Conservation (phyloP, 1,139 yeast species). For the Yarrowia galli region DNA sequence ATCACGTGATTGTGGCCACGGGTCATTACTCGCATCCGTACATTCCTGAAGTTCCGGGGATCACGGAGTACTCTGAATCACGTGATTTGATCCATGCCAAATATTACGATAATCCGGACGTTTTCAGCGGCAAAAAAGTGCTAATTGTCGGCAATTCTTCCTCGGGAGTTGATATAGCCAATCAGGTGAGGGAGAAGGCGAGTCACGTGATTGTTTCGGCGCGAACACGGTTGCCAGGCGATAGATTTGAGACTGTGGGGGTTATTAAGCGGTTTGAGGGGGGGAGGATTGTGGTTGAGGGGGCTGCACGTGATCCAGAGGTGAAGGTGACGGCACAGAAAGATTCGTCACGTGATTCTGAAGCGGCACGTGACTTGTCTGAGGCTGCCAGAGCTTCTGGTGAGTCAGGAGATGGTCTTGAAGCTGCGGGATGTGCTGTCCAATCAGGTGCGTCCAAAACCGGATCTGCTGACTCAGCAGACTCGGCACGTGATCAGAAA, state of each 20-base stretch:
- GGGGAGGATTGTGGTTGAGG: constrained; percentile 29
- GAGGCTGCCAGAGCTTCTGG: no score
- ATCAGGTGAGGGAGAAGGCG: constrained; percentile 47
- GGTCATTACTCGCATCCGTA: constrained; percentile 67
- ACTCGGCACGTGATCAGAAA: no score
- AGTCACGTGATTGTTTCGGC: constrained; percentile 11
- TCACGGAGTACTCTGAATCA: constrained; percentile 32
- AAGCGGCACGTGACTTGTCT: no score
- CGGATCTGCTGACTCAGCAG: no score
- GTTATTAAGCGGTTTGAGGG: neutral
- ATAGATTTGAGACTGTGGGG: constrained; percentile 48
- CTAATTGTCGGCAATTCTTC: constrained; percentile 42
- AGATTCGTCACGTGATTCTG: no score
- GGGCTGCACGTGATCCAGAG: constrained; percentile 39
- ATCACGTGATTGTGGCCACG: constrained; percentile 63
- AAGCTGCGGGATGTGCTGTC: no score
- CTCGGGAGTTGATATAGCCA: constrained; percentile 40
- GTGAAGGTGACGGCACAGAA: no score
- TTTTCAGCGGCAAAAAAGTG: constrained; percentile 40
- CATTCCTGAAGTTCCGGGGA: constrained; percentile 52
- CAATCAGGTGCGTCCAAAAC: no score
- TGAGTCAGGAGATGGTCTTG: no score
- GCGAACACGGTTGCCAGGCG: neutral
- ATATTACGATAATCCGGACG: constrained; percentile 40
- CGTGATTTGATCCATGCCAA: constrained; percentile 40